These are phyloP conservation scores for Sphaerulina populicola DNA, from an alignment of 2,329 filamentous ascomycete species.

Conservation along the genomic window DNA sequence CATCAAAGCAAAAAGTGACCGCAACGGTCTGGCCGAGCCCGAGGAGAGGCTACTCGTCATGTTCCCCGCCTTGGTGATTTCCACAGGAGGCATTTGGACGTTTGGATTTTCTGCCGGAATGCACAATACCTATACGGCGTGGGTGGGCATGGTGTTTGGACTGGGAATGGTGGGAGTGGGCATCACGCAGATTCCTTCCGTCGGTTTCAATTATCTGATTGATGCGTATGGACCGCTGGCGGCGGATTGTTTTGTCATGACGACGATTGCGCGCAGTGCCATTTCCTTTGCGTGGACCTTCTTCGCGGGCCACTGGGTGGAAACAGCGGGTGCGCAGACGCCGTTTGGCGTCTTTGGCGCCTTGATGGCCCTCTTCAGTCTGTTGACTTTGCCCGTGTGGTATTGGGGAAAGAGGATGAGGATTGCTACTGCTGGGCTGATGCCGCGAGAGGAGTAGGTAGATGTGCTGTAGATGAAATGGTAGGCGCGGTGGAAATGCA, in stretches of 20 bases:
- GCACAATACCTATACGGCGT: conserved; percentile 33
- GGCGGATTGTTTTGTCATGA: conserved; percentile 48
- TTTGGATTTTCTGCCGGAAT: conserved; percentile 35
- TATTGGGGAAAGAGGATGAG: conserved; percentile 36
- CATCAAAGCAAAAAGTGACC: conserved; percentile 31
- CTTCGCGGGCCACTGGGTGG: conserved; percentile 45
- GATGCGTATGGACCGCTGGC: conserved; percentile 44
- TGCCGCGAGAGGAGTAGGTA: conserved; percentile 1
- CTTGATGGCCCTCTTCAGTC: conserved; percentile 44
- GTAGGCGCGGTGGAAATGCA: too few relatives aligned
- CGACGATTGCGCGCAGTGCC: conserved; percentile 44
- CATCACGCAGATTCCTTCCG: conserved; percentile 37
- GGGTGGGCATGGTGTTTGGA: conserved; percentile 37
- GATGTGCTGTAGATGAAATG: too few relatives aligned
- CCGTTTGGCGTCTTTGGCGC: conserved; percentile 49
- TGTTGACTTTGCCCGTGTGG: conserved; percentile 36
- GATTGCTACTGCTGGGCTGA: conserved; percentile 33
- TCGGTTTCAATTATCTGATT: conserved; percentile 44
- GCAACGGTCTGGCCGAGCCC: conserved; percentile 35
- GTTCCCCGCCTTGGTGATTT: conserved; percentile 34
- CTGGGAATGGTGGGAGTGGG: conserved; percentile 37
- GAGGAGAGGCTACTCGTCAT: conserved; percentile 36
- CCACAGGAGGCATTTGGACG: conserved; percentile 33
- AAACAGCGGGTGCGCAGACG: conserved; percentile 37
- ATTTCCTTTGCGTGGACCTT: conserved; percentile 50